phyloP scores from a whole-genome alignment of 2,329 filamentous ascomycete species.

The Apiospora hydei region DNA sequence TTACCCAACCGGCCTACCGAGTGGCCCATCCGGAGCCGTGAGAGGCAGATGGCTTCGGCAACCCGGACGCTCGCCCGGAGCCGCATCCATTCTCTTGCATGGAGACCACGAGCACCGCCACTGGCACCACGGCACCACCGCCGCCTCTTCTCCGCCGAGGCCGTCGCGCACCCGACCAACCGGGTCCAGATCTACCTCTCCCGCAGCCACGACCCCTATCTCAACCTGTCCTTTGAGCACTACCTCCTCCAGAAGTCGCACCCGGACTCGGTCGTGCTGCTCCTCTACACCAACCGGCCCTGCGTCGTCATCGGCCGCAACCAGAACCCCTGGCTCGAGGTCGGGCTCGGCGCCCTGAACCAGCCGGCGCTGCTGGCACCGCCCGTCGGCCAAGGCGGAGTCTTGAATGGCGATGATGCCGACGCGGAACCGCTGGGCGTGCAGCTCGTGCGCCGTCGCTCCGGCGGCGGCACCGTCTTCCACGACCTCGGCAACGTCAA shows the following conservation, averaged over 20 bases:
- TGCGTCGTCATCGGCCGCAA: constrained; percentile 93
- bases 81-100: not conserved
- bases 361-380: constrained; percentile 29
- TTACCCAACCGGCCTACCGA: not conserved
- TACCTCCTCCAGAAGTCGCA: constrained; percentile 80
- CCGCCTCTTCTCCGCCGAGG: constrained; percentile 44
- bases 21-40: not conserved
- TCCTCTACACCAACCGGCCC: constrained; percentile 87
- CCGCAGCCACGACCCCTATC: constrained; percentile 73
- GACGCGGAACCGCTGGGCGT: constrained; percentile 41
- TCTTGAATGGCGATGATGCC: not conserved
- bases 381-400: not conserved
- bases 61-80: constrained; percentile 22
- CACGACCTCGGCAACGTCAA: constrained; percentile 95
- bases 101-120: not conserved
- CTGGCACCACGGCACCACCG: not conserved
- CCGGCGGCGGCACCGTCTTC: constrained; percentile 91
- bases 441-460: constrained; percentile 80
- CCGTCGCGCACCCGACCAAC: constrained; percentile 51
- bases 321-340: constrained; percentile 96
- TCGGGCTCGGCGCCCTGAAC: constrained; percentile 71
- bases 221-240: constrained; percentile 95
- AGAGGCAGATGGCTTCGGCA: constrained; percentile 22
- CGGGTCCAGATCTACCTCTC: constrained; percentile 75
- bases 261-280: constrained; percentile 76